Percentiles rank a stretch among this genome's conserved stretches.
Conservation (phyloP, 495 filamentous ascomycete species). For the Penicillium angulare region DNA sequence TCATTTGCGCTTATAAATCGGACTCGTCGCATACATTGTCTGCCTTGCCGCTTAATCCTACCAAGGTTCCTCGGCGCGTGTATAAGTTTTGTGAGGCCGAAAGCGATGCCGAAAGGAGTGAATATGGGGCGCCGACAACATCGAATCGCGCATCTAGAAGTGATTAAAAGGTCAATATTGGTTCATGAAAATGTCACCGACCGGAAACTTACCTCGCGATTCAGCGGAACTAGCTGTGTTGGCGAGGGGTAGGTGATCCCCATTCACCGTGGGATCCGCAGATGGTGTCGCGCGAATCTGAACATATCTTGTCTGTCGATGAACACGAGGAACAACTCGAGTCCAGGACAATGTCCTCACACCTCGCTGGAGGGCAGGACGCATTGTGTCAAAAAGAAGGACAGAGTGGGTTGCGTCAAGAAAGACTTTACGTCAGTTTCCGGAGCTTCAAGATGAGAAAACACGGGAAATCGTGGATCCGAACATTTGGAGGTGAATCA, state of each 20-base stretch:
- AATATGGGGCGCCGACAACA: conserved; percentile 83
- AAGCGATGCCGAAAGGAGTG: conserved; percentile 86
- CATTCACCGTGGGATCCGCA: conserved; percentile 36
- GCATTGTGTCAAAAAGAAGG: conserved; percentile 24
- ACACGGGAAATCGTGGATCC: conserved; percentile 30
- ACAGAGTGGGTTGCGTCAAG: conserved; percentile 5
- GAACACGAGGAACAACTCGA: conserved; percentile 31
- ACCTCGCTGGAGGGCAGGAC: conserved; percentile 39
- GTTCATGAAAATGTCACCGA: background rate
- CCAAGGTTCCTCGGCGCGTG: conserved; percentile 85
- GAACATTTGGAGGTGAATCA: no score
- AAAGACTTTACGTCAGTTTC: conserved; percentile 35
- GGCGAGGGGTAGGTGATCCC: conserved; percentile 39
- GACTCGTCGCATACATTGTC: conserved; percentile 67
- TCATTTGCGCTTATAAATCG: background rate
- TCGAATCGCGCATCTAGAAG: conserved; percentile 88
- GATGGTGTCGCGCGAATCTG: conserved; percentile 46
- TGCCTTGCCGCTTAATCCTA: conserved; percentile 82
- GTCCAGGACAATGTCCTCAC: conserved; percentile 39
- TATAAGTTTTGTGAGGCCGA: conserved; percentile 92
- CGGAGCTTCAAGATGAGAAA: conserved; percentile 14
- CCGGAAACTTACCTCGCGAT: conserved; percentile 35
- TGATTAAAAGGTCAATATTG: background rate
- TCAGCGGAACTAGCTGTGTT: conserved; percentile 39
- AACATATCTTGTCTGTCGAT: conserved; percentile 37